Evolutionary conservation across 1,284 basidiomycete species (phyloP), one percentile per base, ranked within the genome.

Genomic region (Phaffia rhodozyma): DNA sequence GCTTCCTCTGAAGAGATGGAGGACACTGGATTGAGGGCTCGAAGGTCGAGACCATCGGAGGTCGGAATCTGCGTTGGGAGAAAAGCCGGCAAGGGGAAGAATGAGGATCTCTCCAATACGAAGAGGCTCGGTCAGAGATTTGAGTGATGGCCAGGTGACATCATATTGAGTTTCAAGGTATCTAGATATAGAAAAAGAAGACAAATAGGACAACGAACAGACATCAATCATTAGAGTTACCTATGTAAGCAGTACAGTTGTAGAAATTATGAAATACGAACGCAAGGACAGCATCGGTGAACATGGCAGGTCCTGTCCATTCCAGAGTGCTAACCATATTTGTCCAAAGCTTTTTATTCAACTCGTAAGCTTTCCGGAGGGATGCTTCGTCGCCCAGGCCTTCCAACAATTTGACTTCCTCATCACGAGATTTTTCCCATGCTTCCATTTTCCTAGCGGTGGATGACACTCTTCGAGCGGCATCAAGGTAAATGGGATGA

Each of bases 401-500:
- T 34, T 62, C 47, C 18, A 66, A 48, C 11, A 23, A 23, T 1
- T 34, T 51, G n/a, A 66, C 51, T n/a, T 58, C 29, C 59, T 5
- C 34, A 52, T 27, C 64, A 61, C 66, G 62, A 67, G 30, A 62
- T 43, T 23, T 25, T 34, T 71, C 69, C 70, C 71, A 73, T 3
- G 62, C 66, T 53, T 69, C 63, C 2, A 73, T 69, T 16, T 71
- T 67, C 4, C 66, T 66, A 5, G 75, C 72, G 20, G 68, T 66
- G 52, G 74, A 72, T 57, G 75, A 70, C 16, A 78, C 70, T 27
- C 76, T 70, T 23, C 74, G 66, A 0, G 72, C 70, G 13, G 71
- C 71, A 62, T 77, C 77, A 49, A 77, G 64, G 55, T 74, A 70
- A 50, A 77, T 74, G 1, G 76, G 77, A 66, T 78, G 77, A 43